These are phyloP conservation scores for Karstenula rhodostoma DNA, from an alignment of 2,329 filamentous ascomycete species.

Conservation along the genomic window DNA sequence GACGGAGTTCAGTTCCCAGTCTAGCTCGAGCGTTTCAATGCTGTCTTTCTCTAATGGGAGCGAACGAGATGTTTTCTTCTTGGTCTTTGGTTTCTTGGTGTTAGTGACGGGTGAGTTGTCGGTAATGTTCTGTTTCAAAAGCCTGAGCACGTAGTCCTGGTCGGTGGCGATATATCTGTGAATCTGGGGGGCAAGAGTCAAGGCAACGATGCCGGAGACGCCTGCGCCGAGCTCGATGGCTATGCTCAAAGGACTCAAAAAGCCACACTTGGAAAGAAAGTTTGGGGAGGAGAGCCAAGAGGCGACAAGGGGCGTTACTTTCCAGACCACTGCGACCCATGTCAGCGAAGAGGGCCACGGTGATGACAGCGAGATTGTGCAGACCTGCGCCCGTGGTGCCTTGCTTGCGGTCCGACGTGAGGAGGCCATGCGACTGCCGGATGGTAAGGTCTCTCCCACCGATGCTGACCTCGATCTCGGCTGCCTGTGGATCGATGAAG, in stretches of 20 bases:
- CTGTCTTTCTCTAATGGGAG: constrained; percentile 34
- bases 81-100: constrained; percentile 21
- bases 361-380: constrained; percentile 28
- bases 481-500: constrained; percentile 78
- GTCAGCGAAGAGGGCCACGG: constrained; percentile 35
- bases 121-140: constrained; percentile 78
- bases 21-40: constrained; percentile 69
- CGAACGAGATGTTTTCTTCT: constrained; percentile 16
- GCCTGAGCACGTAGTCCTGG: constrained; percentile 81
- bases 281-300: constrained; percentile 78
- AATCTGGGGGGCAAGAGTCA: constrained; percentile 70
- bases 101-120: constrained; percentile 59
- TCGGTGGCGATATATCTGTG: constrained; percentile 80
- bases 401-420: constrained; percentile 76
- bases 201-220: constrained; percentile 79
- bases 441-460: constrained; percentile 76
- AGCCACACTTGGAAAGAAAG: constrained; percentile 64
- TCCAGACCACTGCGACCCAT: constrained; percentile 79
- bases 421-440: constrained; percentile 81
- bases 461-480: constrained; percentile 72
- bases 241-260: constrained; percentile 64
- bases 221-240: constrained; percentile 89
- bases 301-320: constrained; percentile 83
- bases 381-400: constrained; percentile 77
- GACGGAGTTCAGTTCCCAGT: constrained; percentile 77